A percentile compares a stretch with the other conserved stretches of the same genome.
phyloP scores from a whole-genome alignment of 164 flowering plant species.

The Aristolochia californica region DNA sequence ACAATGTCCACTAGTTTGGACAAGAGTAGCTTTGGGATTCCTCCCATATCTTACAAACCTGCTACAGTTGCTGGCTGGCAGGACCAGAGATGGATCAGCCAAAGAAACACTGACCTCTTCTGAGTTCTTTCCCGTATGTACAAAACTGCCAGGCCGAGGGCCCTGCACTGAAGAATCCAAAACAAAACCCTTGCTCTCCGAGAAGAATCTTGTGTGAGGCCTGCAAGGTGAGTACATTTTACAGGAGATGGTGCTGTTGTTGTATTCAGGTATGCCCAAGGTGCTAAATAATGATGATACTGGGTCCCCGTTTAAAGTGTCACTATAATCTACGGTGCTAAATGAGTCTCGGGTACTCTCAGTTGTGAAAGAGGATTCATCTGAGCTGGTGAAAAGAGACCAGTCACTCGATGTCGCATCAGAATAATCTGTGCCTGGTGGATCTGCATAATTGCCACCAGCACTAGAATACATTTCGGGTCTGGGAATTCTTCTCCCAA shows the following conservation, averaged over 20 bases:
- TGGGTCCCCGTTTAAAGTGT: constrained; percentile 33
- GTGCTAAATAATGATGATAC: constrained; percentile 42
- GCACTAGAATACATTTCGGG: constrained; percentile 8
- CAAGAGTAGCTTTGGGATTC: constrained; percentile 17
- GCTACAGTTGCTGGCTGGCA: constrained; percentile 11
- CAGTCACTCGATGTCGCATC: constrained; percentile 77
- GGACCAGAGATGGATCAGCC: constrained; percentile 7
- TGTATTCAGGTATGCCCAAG: constrained; percentile 26
- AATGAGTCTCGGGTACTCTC: constrained; percentile 82
- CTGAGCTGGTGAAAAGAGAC: constrained; percentile 84
- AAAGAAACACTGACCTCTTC: constrained; percentile 18
- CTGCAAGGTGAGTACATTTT: constrained; percentile 28
- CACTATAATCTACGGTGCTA: constrained; percentile 53
- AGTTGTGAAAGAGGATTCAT: constrained; percentile 77
- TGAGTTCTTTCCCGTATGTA: constrained; percentile 12
- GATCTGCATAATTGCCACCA: constrained; percentile 17
- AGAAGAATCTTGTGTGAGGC: constrained; percentile 32
- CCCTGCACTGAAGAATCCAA: constrained; percentile 25
- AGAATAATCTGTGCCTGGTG: constrained; percentile 33
- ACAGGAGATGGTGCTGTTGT: constrained; percentile 34
- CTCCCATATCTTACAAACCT: constrained; percentile 29
- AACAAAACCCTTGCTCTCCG: constrained; percentile 34
- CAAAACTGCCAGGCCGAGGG: constrained; percentile 15
- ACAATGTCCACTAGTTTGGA: constrained; percentile 23
- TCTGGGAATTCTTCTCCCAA: constrained; percentile 7